phyloP scores from a whole-genome alignment of 345 rosid genomes.

The Carallia pectinifolia region DNA sequence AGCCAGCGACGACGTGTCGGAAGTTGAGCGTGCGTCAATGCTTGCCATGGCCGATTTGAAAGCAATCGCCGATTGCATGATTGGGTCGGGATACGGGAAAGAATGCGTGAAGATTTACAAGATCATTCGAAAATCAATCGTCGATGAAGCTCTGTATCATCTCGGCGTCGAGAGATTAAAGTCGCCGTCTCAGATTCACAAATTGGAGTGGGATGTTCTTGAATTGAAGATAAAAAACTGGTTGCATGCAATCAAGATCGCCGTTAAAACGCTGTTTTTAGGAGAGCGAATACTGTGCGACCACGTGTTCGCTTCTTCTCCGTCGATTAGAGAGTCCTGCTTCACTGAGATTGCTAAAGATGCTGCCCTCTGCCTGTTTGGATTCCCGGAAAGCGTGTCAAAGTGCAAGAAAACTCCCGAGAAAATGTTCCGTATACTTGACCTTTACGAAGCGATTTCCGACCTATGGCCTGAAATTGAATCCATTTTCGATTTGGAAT shows the following conservation, averaged over 20 bases:
- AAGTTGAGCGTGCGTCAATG: slow-evolving; percentile 13
- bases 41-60: slow-evolving; percentile 53
- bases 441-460: slow-evolving; percentile 53
- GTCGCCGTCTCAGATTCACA: slow-evolving; percentile 47
- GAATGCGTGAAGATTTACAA: slow-evolving; percentile 66
- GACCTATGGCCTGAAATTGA: slow-evolving; percentile 53
- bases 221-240: slow-evolving; percentile 62
- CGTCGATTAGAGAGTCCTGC: slow-evolving; percentile 46
- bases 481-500: slow-evolving; percentile 45
- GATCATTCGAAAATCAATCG: slow-evolving; percentile 52
- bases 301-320: slow-evolving; percentile 53
- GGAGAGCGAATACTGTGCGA: slow-evolving; percentile 73
- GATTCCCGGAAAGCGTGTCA: slow-evolving; percentile 51
- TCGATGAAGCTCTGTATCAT: slow-evolving; percentile 59
- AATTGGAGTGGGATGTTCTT: slow-evolving; percentile 50
- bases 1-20: slow-evolving; percentile 10
- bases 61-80: slow-evolving; percentile 74
- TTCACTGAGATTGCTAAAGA: slow-evolving; percentile 54
- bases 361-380: slow-evolving; percentile 54
- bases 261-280: slow-evolving; percentile 53
- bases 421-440: slow-evolving; percentile 61
- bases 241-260: slow-evolving; percentile 55
- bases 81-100: slow-evolving; percentile 64
- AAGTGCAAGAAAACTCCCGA: slow-evolving; percentile 58
- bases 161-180: slow-evolving; percentile 50